Conservation (phyloP, 768 basidiomycete genomes). For the Mycena latifolia region DNA sequence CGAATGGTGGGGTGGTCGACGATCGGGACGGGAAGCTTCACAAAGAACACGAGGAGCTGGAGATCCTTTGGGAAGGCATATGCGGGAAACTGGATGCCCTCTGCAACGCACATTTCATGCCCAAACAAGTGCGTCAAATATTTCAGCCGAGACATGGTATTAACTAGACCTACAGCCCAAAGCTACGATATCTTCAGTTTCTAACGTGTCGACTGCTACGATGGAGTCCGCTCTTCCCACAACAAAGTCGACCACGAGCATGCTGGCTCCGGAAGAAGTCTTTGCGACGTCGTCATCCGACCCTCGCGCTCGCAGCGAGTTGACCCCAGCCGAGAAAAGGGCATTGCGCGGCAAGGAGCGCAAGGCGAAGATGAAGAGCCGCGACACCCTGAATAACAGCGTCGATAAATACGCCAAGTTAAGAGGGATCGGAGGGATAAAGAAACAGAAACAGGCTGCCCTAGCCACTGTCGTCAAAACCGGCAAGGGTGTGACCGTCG, state of each 20-base stretch:
- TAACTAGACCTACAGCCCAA: slow-evolving; percentile 73
- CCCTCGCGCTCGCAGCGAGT: slow-evolving; percentile 78
- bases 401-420: slow-evolving; percentile 73
- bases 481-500: slow-evolving; percentile 88
- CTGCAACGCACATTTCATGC: slow-evolving; percentile 95
- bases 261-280: slow-evolving; percentile 96
- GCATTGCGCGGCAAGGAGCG: slow-evolving; percentile 74
- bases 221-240: slow-evolving; percentile 95
- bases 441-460: slow-evolving; percentile 88
- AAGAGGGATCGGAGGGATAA: slow-evolving; percentile 66
- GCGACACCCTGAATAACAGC: slow-evolving; percentile 71
- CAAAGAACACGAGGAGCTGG: slow-evolving; percentile 92
- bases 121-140: slow-evolving; percentile 76
- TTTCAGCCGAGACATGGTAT: not conserved
- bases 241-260: slow-evolving; percentile 75
- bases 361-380: slow-evolving; percentile 78
- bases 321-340: slow-evolving; percentile 89
- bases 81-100: slow-evolving; percentile 92
- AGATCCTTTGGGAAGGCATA: slow-evolving; percentile 85
- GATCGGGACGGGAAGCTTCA: slow-evolving; percentile 90
- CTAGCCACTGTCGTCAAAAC: slow-evolving; percentile 86
- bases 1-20: slow-evolving; percentile 66
- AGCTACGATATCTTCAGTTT: slow-evolving; percentile 84
- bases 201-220: slow-evolving; percentile 84
- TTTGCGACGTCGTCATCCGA: slow-evolving; percentile 70